Percentiles rank a stretch among this genome's conserved stretches.
Conservation (phyloP, 257 asterid genomes). For the Euphrasia confusa region DNA sequence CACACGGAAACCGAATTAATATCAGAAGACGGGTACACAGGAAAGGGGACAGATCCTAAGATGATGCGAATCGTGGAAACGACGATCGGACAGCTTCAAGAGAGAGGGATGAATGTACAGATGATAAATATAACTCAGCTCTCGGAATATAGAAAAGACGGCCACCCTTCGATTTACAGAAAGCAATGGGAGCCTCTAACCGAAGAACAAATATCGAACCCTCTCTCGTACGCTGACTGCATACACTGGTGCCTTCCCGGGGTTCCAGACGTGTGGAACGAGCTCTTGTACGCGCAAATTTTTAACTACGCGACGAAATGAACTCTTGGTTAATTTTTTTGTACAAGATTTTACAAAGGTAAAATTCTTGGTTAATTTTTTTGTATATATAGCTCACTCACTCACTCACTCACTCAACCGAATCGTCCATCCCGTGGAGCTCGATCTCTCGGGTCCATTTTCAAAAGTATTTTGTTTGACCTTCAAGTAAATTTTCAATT, state of each 20-base stretch:
- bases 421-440: too few species aligned
- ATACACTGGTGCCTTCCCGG: conserved; percentile 96
- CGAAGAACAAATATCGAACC: conserved; percentile 46
- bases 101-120: conserved; percentile 52
- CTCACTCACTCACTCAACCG: too few species aligned
- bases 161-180: conserved; percentile 72
- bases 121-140: conserved; percentile 73
- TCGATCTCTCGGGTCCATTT: too few species aligned
- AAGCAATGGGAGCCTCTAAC: conserved; percentile 76
- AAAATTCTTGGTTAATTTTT: not conserved
- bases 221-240: conserved; percentile 64
- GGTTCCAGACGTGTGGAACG: conserved; percentile 91
- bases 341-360: not conserved
- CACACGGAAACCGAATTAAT: conserved; percentile 50
- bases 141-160: conserved; percentile 81
- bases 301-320: conserved; percentile 4
- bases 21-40: conserved; percentile 44
- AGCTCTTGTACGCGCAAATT: conserved; percentile 60
- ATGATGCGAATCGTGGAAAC: conserved; percentile 73
- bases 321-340: not conserved
- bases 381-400: not conserved
- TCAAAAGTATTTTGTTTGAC: too few species aligned
- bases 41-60: conserved; percentile 65
- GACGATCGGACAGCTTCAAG: conserved; percentile 39
- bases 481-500: too few species aligned